A percentile compares a stretch with the other conserved stretches of the same genome.
phyloP scores from a whole-genome alignment of 129 eudicot species.

The Erigeron canadensis region DNA sequence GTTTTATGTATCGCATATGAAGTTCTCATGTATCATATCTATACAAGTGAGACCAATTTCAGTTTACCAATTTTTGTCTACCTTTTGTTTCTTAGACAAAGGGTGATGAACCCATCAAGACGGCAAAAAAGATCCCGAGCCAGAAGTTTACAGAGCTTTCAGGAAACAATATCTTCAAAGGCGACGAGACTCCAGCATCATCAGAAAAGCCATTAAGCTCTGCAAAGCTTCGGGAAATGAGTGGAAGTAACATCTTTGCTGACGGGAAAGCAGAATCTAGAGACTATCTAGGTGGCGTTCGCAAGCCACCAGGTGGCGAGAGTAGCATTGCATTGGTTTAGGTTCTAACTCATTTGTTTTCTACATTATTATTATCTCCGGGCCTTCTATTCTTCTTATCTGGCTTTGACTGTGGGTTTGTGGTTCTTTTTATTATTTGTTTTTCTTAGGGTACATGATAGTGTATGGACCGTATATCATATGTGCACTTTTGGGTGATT shows the following conservation, averaged over 20 bases:
- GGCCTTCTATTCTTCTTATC: background rate
- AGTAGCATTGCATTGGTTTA: slow-evolving; percentile 97
- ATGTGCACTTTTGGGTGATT: slow-evolving; percentile 29
- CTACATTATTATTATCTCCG: slow-evolving; percentile 25
- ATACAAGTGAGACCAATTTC: background rate
- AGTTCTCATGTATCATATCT: background rate
- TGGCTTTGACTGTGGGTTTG: slow-evolving; percentile 18
- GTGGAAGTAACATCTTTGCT: slow-evolving; percentile 84
- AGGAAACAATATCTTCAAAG: slow-evolving; percentile 86
- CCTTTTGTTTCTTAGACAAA: slow-evolving; percentile 15
- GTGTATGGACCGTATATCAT: slow-evolving; percentile 23
- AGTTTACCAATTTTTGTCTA: background rate
- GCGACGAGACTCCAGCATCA: slow-evolving; percentile 50
- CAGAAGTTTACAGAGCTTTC: slow-evolving; percentile 79
- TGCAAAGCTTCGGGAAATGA: slow-evolving; percentile 83
- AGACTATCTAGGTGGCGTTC: slow-evolving; percentile 86
- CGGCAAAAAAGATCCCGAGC: slow-evolving; percentile 82
- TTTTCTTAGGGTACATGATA: slow-evolving; percentile 27
- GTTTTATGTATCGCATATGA: background rate
- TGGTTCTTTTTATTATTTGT: slow-evolving; percentile 14
- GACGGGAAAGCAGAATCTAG: slow-evolving; percentile 90
- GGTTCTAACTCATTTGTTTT: slow-evolving; percentile 40
- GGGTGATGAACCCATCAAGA: slow-evolving; percentile 61
- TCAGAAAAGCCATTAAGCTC: slow-evolving; percentile 73
- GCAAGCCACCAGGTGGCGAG: slow-evolving; percentile 98